Conservation (phyloP, 2,329 filamentous ascomycete genomes). For the Beauveria varroae region DNA sequence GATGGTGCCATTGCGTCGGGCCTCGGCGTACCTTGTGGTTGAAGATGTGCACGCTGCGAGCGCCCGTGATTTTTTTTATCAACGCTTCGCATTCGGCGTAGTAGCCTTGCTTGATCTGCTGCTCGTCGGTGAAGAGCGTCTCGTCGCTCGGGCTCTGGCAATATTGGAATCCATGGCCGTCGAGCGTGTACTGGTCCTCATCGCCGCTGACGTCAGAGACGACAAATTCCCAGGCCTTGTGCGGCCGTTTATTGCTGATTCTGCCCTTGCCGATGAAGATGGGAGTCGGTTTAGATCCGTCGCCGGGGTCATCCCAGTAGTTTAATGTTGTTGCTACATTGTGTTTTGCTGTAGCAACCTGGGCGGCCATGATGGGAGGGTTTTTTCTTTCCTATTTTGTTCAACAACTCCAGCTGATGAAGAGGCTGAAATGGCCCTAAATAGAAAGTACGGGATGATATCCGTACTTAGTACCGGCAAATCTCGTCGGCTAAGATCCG, state of each 20-base stretch:
- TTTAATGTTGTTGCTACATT: conserved; percentile 30
- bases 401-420: background rate
- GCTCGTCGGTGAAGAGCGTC: conserved; percentile 41
- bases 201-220: conserved; percentile 32
- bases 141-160: conserved; percentile 23
- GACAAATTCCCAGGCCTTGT: conserved; percentile 36
- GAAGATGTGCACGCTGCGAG: conserved; percentile 57
- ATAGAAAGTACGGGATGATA: background rate
- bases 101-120: conserved; percentile 54
- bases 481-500: background rate
- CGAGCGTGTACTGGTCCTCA: conserved; percentile 32
- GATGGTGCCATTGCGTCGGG: conserved; percentile 53
- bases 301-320: conserved; percentile 33
- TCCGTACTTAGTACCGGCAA: background rate
- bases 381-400: background rate
- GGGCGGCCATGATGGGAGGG: background rate
- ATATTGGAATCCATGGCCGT: conserved; percentile 35
- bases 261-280: conserved; percentile 23
- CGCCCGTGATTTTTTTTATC: conserved; percentile 52
- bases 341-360: background rate
- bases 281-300: conserved; percentile 33
- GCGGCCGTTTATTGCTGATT: conserved; percentile 23
- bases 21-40: conserved; percentile 62
- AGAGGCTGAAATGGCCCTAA: background rate
- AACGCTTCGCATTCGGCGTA: conserved; percentile 66